Evolutionary conservation across 1,284 basidiomycete genomes (phyloP), one percentile per base, ranked within the genome.

Genomic region (Leccinum fallax): DNA sequence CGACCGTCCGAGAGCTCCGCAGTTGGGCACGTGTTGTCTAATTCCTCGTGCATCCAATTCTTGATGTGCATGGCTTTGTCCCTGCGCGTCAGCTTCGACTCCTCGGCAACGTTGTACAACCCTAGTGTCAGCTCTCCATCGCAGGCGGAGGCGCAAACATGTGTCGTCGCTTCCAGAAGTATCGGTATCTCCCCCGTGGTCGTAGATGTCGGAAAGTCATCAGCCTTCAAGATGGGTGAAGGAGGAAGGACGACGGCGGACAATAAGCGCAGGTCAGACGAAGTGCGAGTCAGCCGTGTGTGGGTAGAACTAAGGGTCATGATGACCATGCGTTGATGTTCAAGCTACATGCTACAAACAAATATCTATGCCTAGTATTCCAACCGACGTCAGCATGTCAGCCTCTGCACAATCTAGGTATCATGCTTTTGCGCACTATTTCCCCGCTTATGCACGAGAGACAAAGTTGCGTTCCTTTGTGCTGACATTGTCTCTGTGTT

Each of bases 171-270:
- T 61, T 83, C 80, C 63, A 86, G 73, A 56, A 87, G 72, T 49
- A 88, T 79, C 7, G 85, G 85, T 53, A 89, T 85, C 55, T 83
- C 79, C 32, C 81, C 84, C 24, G 80, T 81, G 58, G 81, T 84
- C 62, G 74, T 79, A 6, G 78, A 69, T 55, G 76, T 71, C 19
- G 76, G 66, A 55, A 81, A 67, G 19, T 75, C 72, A 56, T 76
- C 76, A n/a, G 81, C 71, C 52, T 71, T 79, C 57, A 81, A 70
- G 34, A 82, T 77, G 3, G 84, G 81, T 10, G 85, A 84, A 7
- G 85, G 83, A 10, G 80, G 81, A 5, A 71, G 69, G 40, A 85
- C 70, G 28, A 66, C 48, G 16, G 69, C 53, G 11, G 71, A 67
- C 36, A 73, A 53, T 34, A 48, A 15, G 38, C 71, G 57, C 63